These are phyloP conservation scores for Suillus discolor DNA, from an alignment of 768 basidiomycete genomes.

Conservation along the genomic window DNA sequence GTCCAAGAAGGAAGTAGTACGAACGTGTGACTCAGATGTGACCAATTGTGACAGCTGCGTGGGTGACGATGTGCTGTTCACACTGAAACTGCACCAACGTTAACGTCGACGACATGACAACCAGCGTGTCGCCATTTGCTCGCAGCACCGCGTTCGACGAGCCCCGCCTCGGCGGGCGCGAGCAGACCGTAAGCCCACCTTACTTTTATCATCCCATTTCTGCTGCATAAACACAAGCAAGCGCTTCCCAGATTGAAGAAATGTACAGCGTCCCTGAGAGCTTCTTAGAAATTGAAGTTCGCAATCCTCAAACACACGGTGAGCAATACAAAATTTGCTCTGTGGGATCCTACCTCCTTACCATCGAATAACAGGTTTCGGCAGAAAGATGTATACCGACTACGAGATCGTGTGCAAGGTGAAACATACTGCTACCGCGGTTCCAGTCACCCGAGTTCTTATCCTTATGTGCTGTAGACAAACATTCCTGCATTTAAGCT, in stretches of 20 bases:
- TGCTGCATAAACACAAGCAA: constrained; percentile 37
- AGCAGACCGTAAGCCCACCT: constrained; percentile 53
- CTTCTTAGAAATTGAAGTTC: constrained; percentile 96
- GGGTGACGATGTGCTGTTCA: background rate
- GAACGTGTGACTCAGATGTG: background rate
- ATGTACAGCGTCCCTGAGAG: constrained; percentile 98
- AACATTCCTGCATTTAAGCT: constrained; percentile 99
- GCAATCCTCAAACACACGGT: constrained; percentile 98
- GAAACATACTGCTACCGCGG: constrained; percentile 19
- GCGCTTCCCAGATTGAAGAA: constrained; percentile 78
- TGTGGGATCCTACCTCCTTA: background rate
- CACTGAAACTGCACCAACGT: background rate
- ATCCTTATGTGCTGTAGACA: constrained; percentile 77
- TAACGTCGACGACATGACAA: constrained; percentile 29
- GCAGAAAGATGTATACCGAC: constrained; percentile 99
- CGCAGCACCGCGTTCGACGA: constrained; percentile 61
- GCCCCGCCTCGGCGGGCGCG: constrained; percentile 47
- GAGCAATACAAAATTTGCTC: background rate
- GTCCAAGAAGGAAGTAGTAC: too few species aligned
- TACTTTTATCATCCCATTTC: constrained; percentile 10
- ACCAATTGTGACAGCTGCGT: background rate
- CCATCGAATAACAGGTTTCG: constrained; percentile 64
- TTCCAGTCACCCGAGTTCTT: constrained; percentile 7
- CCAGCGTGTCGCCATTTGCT: constrained; percentile 58
- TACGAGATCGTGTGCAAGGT: constrained; percentile 99